Evolutionary conservation across 2,329 filamentous ascomycete species (phyloP).

Genomic region (Teratosphaeria destructans): DNA sequence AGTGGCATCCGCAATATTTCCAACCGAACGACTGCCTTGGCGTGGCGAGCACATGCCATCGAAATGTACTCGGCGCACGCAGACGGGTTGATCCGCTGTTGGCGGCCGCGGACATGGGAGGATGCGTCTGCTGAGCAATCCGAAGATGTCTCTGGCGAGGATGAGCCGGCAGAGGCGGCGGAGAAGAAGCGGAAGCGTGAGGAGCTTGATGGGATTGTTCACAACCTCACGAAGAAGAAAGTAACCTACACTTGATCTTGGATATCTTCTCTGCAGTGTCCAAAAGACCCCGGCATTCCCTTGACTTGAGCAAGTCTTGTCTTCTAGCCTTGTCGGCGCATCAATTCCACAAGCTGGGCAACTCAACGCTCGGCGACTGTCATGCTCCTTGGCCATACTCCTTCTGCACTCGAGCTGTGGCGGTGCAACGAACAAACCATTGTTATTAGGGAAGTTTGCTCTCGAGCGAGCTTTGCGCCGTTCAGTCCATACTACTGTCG

Average conservation of each 20-base stretch:
- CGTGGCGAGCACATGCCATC: slow-evolving; percentile 61
- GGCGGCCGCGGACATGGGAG: slow-evolving; percentile 53
- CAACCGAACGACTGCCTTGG: slow-evolving; percentile 60
- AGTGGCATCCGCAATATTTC: slow-evolving; percentile 21
- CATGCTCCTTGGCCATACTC: too few relatives aligned
- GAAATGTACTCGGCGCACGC: slow-evolving; percentile 74
- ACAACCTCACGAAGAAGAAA: slow-evolving; percentile 62
- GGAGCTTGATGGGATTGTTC: slow-evolving; percentile 69
- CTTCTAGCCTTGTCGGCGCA: too few relatives aligned
- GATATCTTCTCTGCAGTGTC: neutral
- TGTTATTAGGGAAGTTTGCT: too few relatives aligned
- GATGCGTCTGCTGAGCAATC: slow-evolving; percentile 34
- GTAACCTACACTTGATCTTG: neutral
- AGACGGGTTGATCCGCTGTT: slow-evolving; percentile 73
- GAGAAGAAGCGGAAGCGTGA: slow-evolving; percentile 60
- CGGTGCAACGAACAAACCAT: too few relatives aligned
- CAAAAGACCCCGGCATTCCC: too few relatives aligned
- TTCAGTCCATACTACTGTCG: too few relatives aligned
- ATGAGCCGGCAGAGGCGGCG: slow-evolving; percentile 29
- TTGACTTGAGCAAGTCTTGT: too few relatives aligned
- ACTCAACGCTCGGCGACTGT: too few relatives aligned
- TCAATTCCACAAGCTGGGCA: too few relatives aligned
- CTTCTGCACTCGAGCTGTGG: neutral
- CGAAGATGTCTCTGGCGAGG: slow-evolving; percentile 32
- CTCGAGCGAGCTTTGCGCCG: too few relatives aligned